phyloP scores from a whole-genome alignment of 2,329 filamentous ascomycete species.

The Microsporum ferrugineum region DNA sequence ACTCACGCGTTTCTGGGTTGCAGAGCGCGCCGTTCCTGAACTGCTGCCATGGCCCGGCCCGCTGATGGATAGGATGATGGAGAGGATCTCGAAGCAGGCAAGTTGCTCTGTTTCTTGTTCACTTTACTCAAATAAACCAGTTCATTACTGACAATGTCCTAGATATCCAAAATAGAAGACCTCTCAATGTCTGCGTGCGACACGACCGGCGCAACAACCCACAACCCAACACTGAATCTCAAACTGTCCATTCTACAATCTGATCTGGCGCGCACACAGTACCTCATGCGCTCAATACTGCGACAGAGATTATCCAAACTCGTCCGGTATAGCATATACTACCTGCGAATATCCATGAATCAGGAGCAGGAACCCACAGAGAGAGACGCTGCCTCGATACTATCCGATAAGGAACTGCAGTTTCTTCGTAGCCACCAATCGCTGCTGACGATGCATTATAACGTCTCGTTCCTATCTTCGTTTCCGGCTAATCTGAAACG shows the following conservation, averaged over 20 bases:
- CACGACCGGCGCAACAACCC: constrained; percentile 37
- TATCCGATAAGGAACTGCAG: constrained; percentile 65
- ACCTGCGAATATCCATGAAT: constrained; percentile 23
- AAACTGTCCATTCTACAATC: constrained; percentile 90
- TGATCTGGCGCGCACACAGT: constrained; percentile 89
- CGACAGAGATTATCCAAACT: constrained; percentile 74
- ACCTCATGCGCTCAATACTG: constrained; percentile 70
- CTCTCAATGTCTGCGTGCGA: constrained; percentile 35
- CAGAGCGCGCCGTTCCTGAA: constrained; percentile 80
- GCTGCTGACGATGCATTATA: constrained; percentile 73
- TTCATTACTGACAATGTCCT: background rate
- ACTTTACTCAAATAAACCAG: background rate
- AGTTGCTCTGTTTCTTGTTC: background rate
- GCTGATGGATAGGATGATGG: constrained; percentile 72
- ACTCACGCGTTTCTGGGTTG: constrained; percentile 83
- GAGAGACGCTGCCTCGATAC: constrained; percentile 30
- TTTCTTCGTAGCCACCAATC: constrained; percentile 80
- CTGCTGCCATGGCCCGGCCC: constrained; percentile 67
- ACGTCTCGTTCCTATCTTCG: constrained; percentile 67
- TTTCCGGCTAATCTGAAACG: constrained; percentile 72
- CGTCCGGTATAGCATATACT: constrained; percentile 41
- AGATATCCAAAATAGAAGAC: constrained; percentile 59
- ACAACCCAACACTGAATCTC: constrained; percentile 87
- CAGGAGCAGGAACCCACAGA: constrained; percentile 15
- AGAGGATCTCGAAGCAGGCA: constrained; percentile 54